phyloP scores from a whole-genome alignment of 1,284 basidiomycete species.

The Pseudozyma flocculosa region DNA sequence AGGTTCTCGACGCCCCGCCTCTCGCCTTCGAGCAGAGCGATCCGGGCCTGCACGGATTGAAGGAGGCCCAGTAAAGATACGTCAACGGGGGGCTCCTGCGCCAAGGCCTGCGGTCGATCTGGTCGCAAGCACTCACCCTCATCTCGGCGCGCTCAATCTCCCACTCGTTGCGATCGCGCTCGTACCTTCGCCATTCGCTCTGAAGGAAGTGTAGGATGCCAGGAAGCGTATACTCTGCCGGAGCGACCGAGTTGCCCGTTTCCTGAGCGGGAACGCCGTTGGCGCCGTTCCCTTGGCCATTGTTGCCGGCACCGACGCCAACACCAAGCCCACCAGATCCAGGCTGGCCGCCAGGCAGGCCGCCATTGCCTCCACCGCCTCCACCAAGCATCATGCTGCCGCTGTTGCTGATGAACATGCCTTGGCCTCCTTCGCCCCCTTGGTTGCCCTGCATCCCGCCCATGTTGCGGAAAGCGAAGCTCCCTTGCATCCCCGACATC shows the following conservation, averaged over 20 bases:
- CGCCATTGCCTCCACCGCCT: slow-evolving; percentile 16
- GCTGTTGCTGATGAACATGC: slow-evolving; percentile 32
- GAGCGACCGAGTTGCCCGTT: slow-evolving; percentile 19
- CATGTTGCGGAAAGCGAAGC: slow-evolving; percentile 1
- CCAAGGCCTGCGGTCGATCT: no score
- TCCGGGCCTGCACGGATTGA: slow-evolving; percentile 87
- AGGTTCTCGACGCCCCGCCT: slow-evolving; percentile 94
- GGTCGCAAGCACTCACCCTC: slow-evolving; percentile 88
- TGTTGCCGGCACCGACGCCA: slow-evolving; percentile 28
- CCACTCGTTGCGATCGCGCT: slow-evolving; percentile 98
- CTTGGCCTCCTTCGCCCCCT: background rate
- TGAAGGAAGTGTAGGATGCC: slow-evolving; percentile 95
- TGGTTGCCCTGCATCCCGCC: background rate
- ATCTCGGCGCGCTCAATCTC: slow-evolving; percentile 99
- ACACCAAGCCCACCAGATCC: slow-evolving; percentile 4
- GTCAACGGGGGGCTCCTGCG: background rate
- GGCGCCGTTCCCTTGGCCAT: slow-evolving; percentile 25
- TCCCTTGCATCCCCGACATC: slow-evolving; percentile 2
- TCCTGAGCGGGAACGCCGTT: slow-evolving; percentile 35
- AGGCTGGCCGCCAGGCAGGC: slow-evolving; percentile 10
- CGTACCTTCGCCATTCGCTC: slow-evolving; percentile 88
- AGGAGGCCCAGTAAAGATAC: slow-evolving; percentile 29
- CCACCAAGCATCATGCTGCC: slow-evolving; percentile 31
- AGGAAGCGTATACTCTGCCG: slow-evolving; percentile 69
- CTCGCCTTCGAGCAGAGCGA: slow-evolving; percentile 96